A percentile compares a stretch with the other conserved stretches of the same genome.
Conservation (phyloP, 148 eudicot genomes). For the Heliosperma pusillum region DNA sequence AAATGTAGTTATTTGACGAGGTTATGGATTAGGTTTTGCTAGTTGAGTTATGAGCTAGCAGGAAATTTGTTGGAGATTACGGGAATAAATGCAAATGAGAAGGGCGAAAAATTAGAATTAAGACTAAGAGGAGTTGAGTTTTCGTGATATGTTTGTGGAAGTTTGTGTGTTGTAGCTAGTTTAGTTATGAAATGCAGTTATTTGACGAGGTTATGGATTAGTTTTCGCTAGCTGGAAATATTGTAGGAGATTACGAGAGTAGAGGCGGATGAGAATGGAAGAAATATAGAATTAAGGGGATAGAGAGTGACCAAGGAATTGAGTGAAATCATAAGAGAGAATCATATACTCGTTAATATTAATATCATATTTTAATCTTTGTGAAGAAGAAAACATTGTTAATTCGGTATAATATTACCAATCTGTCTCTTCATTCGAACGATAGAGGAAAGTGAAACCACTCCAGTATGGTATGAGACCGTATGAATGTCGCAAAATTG, state of each 20-base stretch:
- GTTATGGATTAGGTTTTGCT: not conserved
- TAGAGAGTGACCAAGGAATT: not conserved
- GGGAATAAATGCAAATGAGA: not conserved
- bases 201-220: too few species aligned
- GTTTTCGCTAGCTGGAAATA: not conserved
- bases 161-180: too few species aligned
- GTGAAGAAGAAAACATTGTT: too few species aligned
- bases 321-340: not conserved
- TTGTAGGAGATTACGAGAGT: not conserved
- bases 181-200: too few species aligned
- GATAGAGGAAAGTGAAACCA: not conserved
- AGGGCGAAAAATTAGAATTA: too few species aligned
- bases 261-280: not conserved
- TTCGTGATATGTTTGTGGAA: too few species aligned
- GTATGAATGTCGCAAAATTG: not conserved
- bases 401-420: too few species aligned
- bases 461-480: not conserved
- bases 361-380: too few species aligned
- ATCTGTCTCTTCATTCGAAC: too few species aligned
- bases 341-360: too few species aligned
- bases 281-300: not conserved
- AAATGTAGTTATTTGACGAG: not conserved
- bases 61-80: not conserved
- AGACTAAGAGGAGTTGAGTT: too few species aligned
- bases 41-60: not conserved